Conservation (phyloP, 805 yeast species). For the Lachancea kluyveri region DNA sequence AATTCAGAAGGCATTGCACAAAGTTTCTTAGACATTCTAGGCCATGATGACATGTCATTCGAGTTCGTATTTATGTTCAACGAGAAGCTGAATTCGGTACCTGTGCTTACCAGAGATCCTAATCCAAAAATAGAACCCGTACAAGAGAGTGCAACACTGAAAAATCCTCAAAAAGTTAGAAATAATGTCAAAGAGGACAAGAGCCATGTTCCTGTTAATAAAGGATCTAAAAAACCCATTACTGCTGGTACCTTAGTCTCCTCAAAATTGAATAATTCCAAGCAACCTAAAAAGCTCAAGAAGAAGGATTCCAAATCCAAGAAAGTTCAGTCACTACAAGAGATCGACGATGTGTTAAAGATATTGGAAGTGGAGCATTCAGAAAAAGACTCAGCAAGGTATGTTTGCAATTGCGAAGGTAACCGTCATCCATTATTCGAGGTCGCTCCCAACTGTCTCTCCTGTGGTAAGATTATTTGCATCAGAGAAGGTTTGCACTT, state of each 20-base stretch:
- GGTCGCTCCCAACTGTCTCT: constrained; percentile 86
- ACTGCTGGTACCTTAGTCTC: too few species aligned
- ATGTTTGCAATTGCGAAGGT: constrained; percentile 77
- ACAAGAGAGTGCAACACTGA: too few species aligned
- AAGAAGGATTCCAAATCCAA: constrained; percentile 19
- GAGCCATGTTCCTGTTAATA: too few species aligned
- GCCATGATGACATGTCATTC: constrained; percentile 27
- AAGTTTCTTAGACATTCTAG: constrained; percentile 27
- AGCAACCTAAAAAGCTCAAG: constrained; percentile 1
- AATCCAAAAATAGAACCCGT: too few species aligned
- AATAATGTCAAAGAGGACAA: too few species aligned
- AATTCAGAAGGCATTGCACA: constrained; percentile 25
- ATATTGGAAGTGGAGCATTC: constrained; percentile 40
- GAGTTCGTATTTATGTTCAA: constrained; percentile 28
- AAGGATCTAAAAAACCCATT: too few species aligned
- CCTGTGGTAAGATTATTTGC: constrained; percentile 93
- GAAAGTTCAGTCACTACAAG: constrained; percentile 52
- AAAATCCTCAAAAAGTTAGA: too few species aligned
- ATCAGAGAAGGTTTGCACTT: constrained; percentile 66
- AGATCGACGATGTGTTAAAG: constrained; percentile 56
- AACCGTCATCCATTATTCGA: constrained; percentile 82
- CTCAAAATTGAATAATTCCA: too few species aligned
- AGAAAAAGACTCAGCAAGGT: constrained; percentile 16
- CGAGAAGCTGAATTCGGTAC: constrained; percentile 17
- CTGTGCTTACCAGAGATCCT: too few species aligned